phyloP scores from a whole-genome alignment of 805 yeast genomes.

The Teunomyces pallodes region DNA sequence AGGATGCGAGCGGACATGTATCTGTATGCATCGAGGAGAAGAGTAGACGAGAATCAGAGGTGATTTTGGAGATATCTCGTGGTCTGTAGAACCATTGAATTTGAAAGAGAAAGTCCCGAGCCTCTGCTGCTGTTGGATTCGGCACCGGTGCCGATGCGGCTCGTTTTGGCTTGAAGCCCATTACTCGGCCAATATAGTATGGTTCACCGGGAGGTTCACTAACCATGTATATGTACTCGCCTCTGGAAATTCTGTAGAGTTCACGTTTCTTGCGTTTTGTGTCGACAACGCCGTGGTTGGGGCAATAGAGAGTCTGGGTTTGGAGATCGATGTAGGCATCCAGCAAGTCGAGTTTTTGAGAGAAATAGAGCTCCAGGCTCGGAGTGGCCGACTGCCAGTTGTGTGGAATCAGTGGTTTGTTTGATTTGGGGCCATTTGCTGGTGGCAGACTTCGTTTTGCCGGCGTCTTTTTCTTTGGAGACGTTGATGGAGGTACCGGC shows the following conservation, averaged over 20 bases:
- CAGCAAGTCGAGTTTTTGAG: conserved; percentile 38
- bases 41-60: conserved; percentile 69
- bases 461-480: conserved; percentile 6
- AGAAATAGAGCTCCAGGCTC: conserved; percentile 33
- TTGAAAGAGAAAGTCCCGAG: conserved; percentile 55
- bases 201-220: conserved; percentile 96
- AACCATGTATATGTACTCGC: conserved; percentile 76
- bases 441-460: background rate
- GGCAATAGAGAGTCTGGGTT: conserved; percentile 38
- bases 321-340: conserved; percentile 41
- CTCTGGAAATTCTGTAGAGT: conserved; percentile 37
- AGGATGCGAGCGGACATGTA: conserved; percentile 70
- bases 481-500: background rate
- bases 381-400: conserved; percentile 50
- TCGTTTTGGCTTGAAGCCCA: conserved; percentile 53
- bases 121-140: conserved; percentile 14
- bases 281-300: conserved; percentile 19
- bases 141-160: background rate
- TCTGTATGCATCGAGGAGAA: conserved; percentile 87
- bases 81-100: conserved; percentile 94
- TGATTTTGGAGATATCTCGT: conserved; percentile 68
- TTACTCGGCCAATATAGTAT: conserved; percentile 79
- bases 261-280: conserved; percentile 1
- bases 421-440: background rate
- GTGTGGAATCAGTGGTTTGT: conserved; percentile 27